Base-by-base conservation (phyloP, 306 rosid species). In the Sphenostylis stenocarpa region DNA sequence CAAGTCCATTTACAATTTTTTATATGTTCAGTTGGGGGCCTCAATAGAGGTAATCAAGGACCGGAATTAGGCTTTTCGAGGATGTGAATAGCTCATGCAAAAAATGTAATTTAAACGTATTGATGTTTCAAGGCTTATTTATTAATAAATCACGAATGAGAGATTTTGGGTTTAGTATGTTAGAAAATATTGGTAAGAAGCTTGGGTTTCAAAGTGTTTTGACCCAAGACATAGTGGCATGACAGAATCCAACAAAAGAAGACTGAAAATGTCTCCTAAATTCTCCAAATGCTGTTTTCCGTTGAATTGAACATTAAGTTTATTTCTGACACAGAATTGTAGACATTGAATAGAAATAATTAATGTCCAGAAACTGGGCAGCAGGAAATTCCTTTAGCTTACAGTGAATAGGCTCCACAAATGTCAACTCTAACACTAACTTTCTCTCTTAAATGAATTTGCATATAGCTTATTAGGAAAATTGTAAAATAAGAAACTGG, bases 221-320 rank as follows among this genome's bases (percentile, higher is more conserved):
- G 66, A 44, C 70, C 64, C 28, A 38, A 29, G 77, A 38, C 21
- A 67, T 24, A 57, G 24, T 36, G 43, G 77, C 38, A 15, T 72
- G 66, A 72, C 52, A 72, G 38, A 55, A 57, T 73, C 43, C 44
- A 74, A 44, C 9, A 44, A 23, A 73, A 38, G 69, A 58, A 23
- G 69, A 43, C 26, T 16, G n/a, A n/a, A n/a, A 0, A 16, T 31
- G 39, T 24, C 5, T 71, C 24, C 20, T 53, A 63, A 63, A 65
- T 63, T 65, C 19, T 47, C 44, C 29, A 75, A 43, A 76, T 15
- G 52, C 4, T n/a, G 67, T 73, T 73, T 58, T 43, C 31, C 12
- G 11, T 57, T 26, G 56, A 16, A 57, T 26, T 43, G 45, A 61
- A 6, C 14, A 33, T 45, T 14, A 60, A 23, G 38, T 33, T 45